Evolutionary conservation across 257 asterid genomes (phyloP).

Genomic region (Solanum commersonii): DNA sequence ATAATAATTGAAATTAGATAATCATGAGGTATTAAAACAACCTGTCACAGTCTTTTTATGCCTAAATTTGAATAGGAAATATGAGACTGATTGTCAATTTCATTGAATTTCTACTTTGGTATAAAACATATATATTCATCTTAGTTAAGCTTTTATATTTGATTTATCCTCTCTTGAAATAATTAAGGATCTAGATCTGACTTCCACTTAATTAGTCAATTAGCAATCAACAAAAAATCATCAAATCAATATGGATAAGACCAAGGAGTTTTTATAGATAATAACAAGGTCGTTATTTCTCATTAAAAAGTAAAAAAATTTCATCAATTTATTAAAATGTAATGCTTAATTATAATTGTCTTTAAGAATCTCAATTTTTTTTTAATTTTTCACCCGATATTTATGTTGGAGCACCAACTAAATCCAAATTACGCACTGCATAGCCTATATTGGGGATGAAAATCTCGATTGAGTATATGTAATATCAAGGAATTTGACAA

Average conservation of each 20-base stretch:
- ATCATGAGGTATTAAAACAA: background rate
- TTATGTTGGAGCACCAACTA: background rate
- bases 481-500: background rate
- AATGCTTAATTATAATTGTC: background rate
- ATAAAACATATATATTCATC: background rate
- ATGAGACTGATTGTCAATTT: background rate
- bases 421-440: background rate
- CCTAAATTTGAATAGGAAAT: constrained; percentile 20
- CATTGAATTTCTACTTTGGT: background rate
- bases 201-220: background rate
- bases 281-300: background rate
- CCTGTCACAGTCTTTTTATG: constrained; percentile 8
- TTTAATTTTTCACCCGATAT: background rate
- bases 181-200: background rate
- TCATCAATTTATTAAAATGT: background rate
- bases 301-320: background rate
- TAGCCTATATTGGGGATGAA: no score
- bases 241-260: background rate
- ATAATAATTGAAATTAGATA: background rate
- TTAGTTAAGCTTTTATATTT: background rate
- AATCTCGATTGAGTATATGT: background rate
- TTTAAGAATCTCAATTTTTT: background rate
- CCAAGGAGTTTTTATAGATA: background rate
- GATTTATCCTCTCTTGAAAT: background rate
- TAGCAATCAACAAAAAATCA: background rate